These are phyloP conservation scores for Penicillium waksmanii DNA, from an alignment of 495 filamentous ascomycete genomes.

Conservation along the genomic window DNA sequence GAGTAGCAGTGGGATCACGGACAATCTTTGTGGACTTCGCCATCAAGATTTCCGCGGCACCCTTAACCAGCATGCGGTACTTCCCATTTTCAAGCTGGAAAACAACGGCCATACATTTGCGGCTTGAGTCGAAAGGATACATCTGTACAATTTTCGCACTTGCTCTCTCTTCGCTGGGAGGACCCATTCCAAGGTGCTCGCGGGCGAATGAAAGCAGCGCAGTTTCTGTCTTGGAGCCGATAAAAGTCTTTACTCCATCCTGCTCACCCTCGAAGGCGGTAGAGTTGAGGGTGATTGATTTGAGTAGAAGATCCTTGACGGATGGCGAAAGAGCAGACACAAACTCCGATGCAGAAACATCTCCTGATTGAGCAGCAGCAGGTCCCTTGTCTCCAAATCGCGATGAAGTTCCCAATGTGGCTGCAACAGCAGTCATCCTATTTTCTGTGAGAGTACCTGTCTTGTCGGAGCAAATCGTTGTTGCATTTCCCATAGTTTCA, in stretches of 20 bases:
- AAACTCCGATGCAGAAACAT: conserved; percentile 61
- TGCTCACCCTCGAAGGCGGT: conserved; percentile 86
- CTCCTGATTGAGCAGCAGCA: conserved; percentile 31
- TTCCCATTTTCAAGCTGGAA: conserved; percentile 64
- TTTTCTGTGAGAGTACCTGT: conserved; percentile 95
- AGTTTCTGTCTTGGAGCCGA: conserved; percentile 91
- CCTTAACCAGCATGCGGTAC: conserved; percentile 80
- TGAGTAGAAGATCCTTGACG: conserved; percentile 65
- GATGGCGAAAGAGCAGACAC: conserved; percentile 57
- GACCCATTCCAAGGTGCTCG: conserved; percentile 75
- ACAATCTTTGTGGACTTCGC: conserved; percentile 71
- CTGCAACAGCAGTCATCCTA: conserved; percentile 86
- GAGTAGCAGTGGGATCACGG: conserved; percentile 66
- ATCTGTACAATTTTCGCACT: conserved; percentile 72
- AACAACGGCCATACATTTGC: conserved; percentile 91
- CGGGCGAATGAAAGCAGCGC: conserved; percentile 76
- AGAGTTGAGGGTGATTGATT: conserved; percentile 84
- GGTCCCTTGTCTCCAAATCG: conserved; percentile 66
- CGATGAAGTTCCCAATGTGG: conserved; percentile 68
- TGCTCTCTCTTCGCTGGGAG: conserved; percentile 68
- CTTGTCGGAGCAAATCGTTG: conserved; percentile 95
- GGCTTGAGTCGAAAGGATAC: conserved; percentile 82
- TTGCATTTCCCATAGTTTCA: conserved; percentile 99
- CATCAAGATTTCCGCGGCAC: conserved; percentile 86
- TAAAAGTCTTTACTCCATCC: conserved; percentile 66